Evolutionary conservation across 208 protist species (phyloP), one percentile per base, ranked within the genome.

Genomic region (Leptomonas pyrrhocoris): DNA sequence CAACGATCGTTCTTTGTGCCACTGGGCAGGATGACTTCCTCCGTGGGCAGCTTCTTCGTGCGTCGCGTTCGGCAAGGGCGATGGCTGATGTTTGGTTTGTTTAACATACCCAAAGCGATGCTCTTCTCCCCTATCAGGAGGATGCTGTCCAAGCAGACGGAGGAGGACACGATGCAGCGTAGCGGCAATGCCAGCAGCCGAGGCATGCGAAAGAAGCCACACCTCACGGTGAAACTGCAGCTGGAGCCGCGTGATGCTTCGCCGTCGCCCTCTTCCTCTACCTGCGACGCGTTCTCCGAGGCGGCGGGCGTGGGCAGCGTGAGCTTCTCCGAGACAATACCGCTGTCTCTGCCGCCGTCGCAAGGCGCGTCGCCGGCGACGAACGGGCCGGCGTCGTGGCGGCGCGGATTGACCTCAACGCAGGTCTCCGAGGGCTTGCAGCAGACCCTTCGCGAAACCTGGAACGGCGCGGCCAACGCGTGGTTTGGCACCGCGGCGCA

Each of bases 391-490:
- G 60, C 67, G n/a, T 21, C 42, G 45, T 64, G 19, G 34, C 57
- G 38, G 40, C 25, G 28, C 34, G 18, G 3, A 21, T 2, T 36
- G 31, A 25, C 46, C 19, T 45, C 60, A 3, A 55, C 60, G 43
- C 45, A 50, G 45, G 30, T 19, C 6, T 12, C 15, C 6, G 42
- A 31, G 40, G 46, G 18, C 21, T 21, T 45, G 31, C 55, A 46
- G 42, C 51, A 64, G 46, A 43, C 61, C 30, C 60, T 66, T n/a
- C 60, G 48, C n/a, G 60, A 66, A 2, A 66, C 43, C 50, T 63
- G 69, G 69, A 63, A 55, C 31, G 60, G 60, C n/a, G 42, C 30
- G 46, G 34, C 42, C 70, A 64, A 45, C 45, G 50, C 53, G 36
- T 75, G 70, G 70, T 63, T 69, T 36, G 34, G 49, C 13, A 28